phyloP scores from a whole-genome alignment of 1,139 yeast genomes.

The Candida labiduridarum region DNA sequence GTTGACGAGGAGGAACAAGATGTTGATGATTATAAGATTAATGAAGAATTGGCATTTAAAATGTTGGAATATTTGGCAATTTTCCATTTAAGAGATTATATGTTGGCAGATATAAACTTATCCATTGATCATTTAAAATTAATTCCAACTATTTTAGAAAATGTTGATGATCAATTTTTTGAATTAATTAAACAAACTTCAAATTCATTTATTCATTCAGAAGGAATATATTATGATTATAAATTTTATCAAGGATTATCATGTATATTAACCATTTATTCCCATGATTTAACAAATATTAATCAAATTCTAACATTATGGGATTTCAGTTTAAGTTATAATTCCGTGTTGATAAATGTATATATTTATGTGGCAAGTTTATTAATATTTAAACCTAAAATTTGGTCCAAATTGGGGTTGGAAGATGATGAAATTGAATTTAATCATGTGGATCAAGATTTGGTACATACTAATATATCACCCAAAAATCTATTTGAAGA shows the following conservation, averaged over 20 bases:
- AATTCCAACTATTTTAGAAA: conserved; percentile 61
- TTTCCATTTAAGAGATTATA: conserved; percentile 75
- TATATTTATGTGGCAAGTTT: conserved; percentile 63
- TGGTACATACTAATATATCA: conserved; percentile 44
- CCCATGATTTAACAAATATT: conserved; percentile 66
- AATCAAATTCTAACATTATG: conserved; percentile 58
- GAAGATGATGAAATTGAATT: conserved; percentile 18
- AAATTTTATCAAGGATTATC: conserved; percentile 66
- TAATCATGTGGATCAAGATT: conserved; percentile 39
- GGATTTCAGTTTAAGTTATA: conserved; percentile 60
- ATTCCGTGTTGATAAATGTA: conserved; percentile 43
- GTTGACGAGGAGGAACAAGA: not conserved
- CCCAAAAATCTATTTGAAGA: conserved; percentile 34
- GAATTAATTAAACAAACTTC: conserved; percentile 45
- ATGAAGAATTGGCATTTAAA: conserved; percentile 44
- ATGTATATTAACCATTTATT: conserved; percentile 72
- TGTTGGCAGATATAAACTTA: conserved; percentile 70
- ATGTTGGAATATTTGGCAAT: conserved; percentile 62
- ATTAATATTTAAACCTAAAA: conserved; percentile 38
- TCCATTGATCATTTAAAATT: conserved; percentile 66
- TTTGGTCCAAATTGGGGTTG: conserved; percentile 31
- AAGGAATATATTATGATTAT: conserved; percentile 41
- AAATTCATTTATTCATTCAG: conserved; percentile 26
- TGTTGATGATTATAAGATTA: conserved; percentile 19
- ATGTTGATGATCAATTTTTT: conserved; percentile 55